Percentiles rank a stretch among this genome's conserved stretches.
Conservation (phyloP, 2,329 filamentous ascomycete genomes). For the Aspergillus fumigatus region DNA sequence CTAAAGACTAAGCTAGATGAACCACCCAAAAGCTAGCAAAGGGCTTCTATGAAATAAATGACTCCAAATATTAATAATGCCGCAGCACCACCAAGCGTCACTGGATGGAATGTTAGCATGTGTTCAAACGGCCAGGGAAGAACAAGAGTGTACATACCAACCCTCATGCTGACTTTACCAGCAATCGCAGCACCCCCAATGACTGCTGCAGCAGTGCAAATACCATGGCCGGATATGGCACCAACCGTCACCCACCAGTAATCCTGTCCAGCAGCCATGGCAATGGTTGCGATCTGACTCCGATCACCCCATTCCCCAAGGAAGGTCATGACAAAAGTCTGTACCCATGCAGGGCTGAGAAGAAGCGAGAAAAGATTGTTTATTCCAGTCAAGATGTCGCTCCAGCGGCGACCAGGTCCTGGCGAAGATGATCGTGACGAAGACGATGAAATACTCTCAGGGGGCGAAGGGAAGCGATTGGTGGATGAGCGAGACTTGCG, state of each 20-base stretch:
- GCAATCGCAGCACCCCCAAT: slow-evolving; percentile 89
- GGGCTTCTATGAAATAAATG: slow-evolving; percentile 82
- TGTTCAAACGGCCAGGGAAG: background rate
- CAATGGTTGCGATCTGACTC: slow-evolving; percentile 96
- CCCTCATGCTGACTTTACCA: slow-evolving; percentile 87
- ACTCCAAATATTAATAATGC: slow-evolving; percentile 89
- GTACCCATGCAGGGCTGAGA: slow-evolving; percentile 93
- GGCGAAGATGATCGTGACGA: slow-evolving; percentile 59
- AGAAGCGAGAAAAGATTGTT: slow-evolving; percentile 84
- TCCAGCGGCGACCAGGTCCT: slow-evolving; percentile 42
- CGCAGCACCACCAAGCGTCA: slow-evolving; percentile 84
- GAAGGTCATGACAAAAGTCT: slow-evolving; percentile 99
- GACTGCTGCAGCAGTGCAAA: slow-evolving; percentile 88
- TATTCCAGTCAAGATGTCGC: slow-evolving; percentile 56
- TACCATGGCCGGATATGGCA: slow-evolving; percentile 76
- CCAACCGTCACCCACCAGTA: slow-evolving; percentile 98
- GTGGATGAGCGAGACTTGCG: slow-evolving; percentile 66
- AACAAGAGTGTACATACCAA: slow-evolving; percentile 63
- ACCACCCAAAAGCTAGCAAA: slow-evolving; percentile 43
- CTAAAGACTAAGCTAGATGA: background rate
- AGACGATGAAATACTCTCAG: slow-evolving; percentile 74
- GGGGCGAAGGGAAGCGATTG: slow-evolving; percentile 72
- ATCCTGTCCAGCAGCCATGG: slow-evolving; percentile 96
- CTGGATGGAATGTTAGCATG: slow-evolving; percentile 46
- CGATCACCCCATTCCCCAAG: slow-evolving; percentile 97